Percentiles rank a stretch among this genome's conserved stretches.
phyloP scores from a whole-genome alignment of 106 monocot genomes.

The Dendrobium nobile region DNA sequence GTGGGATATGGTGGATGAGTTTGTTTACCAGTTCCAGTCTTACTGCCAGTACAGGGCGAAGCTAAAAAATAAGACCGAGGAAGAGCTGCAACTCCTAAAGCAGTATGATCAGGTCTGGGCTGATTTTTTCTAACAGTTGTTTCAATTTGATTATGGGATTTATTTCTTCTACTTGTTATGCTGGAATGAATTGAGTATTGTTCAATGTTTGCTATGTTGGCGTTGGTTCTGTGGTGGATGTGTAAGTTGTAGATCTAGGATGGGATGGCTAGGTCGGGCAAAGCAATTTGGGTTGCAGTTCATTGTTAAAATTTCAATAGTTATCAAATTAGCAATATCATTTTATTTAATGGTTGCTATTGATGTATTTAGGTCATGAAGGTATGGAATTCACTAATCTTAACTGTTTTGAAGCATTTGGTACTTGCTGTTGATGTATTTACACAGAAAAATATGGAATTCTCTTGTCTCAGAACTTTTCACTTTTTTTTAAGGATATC shows the following conservation, averaged over 20 bases:
- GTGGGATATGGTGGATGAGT: conserved; percentile 99
- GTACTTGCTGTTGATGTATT: neutral
- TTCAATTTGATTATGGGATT: neutral
- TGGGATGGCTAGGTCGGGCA: neutral
- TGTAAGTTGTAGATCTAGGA: neutral
- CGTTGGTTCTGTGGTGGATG: neutral
- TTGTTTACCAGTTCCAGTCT: conserved; percentile 95
- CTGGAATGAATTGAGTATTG: neutral
- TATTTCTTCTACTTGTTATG: neutral
- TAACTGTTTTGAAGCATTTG: neutral
- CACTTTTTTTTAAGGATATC: too few relatives aligned
- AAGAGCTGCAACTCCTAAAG: conserved; percentile 71
- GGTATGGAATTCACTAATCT: neutral
- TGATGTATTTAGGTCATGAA: neutral
- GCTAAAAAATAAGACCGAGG: conserved; percentile 71
- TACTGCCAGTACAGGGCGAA: conserved; percentile 92
- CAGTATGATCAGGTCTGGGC: conserved; percentile 70
- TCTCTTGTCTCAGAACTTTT: neutral
- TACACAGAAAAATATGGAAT: neutral
- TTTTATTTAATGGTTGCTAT: neutral
- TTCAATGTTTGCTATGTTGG: neutral
- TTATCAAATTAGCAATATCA: neutral
- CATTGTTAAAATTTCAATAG: neutral
- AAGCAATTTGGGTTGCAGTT: neutral
- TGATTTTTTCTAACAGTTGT: neutral